Evolutionary conservation across 1,284 basidiomycete genomes (phyloP).

Genomic region (Butyriboletus appendiculatus): DNA sequence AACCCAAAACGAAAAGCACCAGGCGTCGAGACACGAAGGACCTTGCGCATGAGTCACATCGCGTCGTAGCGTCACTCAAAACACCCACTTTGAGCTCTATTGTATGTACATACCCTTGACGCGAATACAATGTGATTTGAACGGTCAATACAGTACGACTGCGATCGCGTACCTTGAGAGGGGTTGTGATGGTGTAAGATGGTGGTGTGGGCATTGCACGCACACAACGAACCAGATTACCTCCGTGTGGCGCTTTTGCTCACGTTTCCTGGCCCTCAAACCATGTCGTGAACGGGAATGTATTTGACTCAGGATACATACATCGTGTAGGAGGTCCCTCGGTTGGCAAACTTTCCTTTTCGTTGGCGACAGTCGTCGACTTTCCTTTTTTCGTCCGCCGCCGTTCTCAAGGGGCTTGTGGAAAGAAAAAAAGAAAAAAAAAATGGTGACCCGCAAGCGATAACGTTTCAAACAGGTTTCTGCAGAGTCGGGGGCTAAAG

Average conservation of each 20-base stretch:
- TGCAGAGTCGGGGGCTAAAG: background rate
- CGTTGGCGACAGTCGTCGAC: background rate
- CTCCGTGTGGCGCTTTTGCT: constrained; percentile 18
- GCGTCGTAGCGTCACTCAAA: too few species aligned
- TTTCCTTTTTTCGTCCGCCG: background rate
- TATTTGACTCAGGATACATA: background rate
- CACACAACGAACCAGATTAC: constrained; percentile 19
- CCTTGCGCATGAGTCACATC: too few species aligned
- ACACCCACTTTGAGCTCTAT: background rate
- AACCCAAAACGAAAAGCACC: too few species aligned
- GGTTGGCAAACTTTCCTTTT: background rate
- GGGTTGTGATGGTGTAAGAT: background rate
- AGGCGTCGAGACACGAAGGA: too few species aligned
- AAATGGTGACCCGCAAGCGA: background rate
- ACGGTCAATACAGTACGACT: too few species aligned
- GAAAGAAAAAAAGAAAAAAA: background rate
- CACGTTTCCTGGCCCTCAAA: background rate
- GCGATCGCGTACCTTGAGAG: background rate
- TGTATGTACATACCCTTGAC: background rate
- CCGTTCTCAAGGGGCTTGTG: background rate
- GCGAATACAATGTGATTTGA: too few species aligned
- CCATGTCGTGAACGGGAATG: background rate
- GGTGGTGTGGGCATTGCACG: background rate
- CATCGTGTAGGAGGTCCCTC: constrained; percentile 1
- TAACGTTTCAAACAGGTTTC: background rate